phyloP scores from a whole-genome alignment of 306 rosid species.

The Coriaria nepalensis region DNA sequence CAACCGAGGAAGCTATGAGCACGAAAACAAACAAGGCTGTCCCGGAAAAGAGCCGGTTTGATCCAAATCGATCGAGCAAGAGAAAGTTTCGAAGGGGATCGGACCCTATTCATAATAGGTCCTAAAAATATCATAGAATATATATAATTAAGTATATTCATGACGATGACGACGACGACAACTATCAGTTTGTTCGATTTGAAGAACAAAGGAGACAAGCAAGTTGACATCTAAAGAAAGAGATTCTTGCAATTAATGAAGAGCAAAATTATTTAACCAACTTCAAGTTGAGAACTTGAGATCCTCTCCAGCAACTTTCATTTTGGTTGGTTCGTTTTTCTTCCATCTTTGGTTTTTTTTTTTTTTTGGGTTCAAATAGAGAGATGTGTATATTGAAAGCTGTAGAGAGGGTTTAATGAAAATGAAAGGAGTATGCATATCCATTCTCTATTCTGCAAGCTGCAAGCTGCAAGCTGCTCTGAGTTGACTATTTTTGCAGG shows the following conservation, averaged over 20 bases:
- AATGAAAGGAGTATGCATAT: neutral
- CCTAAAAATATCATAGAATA: slow-evolving; percentile 14
- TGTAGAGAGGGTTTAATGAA: slow-evolving; percentile 20
- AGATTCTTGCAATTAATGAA: slow-evolving; percentile 19
- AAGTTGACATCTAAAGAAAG: slow-evolving; percentile 19
- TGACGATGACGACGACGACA: too few relatives aligned
- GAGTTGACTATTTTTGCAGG: slow-evolving; percentile 17
- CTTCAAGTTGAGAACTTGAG: slow-evolving; percentile 10
- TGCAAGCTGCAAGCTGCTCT: slow-evolving; percentile 3
- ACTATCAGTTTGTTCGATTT: slow-evolving; percentile 7
- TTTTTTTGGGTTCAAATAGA: slow-evolving; percentile 17
- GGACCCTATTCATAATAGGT: slow-evolving; percentile 91
- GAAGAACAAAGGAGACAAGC: slow-evolving; percentile 17
- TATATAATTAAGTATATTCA: too few relatives aligned
- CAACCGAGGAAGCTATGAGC: slow-evolving; percentile 13
- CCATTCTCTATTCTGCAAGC: slow-evolving; percentile 11
- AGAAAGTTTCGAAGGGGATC: slow-evolving; percentile 74
- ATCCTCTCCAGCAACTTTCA: slow-evolving; percentile 24
- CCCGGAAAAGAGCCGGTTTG: slow-evolving; percentile 26
- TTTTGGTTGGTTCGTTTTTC: slow-evolving; percentile 14
- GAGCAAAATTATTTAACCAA: slow-evolving; percentile 10
- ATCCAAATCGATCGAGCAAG: slow-evolving; percentile 68
- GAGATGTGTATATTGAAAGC: slow-evolving; percentile 46
- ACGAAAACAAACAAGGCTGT: slow-evolving; percentile 29
- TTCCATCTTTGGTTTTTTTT: slow-evolving; percentile 13